Percentiles rank a stretch among this genome's conserved stretches.
These are phyloP conservation scores for Picea sitchensis DNA, from an alignment of 75 land plant species.

Conservation along the genomic window DNA sequence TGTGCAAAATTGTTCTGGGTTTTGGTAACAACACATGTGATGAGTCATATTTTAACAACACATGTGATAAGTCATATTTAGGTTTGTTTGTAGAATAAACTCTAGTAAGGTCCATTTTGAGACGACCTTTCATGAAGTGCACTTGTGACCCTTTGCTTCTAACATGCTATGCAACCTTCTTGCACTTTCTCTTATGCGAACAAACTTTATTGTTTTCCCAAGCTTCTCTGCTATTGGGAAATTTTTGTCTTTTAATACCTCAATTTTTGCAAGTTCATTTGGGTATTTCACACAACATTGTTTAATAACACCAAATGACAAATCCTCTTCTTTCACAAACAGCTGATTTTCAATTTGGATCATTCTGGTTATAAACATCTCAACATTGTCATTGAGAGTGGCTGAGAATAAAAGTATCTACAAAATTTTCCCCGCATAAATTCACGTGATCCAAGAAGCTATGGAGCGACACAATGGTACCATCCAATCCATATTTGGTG, in stretches of 20 bases:
- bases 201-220: constrained; percentile 94
- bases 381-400: constrained; percentile 84
- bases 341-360: constrained; percentile 60
- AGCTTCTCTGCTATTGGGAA: constrained; percentile 80
- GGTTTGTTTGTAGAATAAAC: too few relatives aligned
- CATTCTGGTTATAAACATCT: constrained; percentile 47
- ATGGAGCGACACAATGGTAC: too few relatives aligned
- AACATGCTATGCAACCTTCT: constrained; percentile 51
- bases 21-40: too few relatives aligned
- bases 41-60: too few relatives aligned
- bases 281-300: constrained; percentile 84
- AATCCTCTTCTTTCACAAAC: constrained; percentile 92
- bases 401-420: constrained; percentile 95
- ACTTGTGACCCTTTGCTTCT: constrained; percentile 58
- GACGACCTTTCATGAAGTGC: too few relatives aligned
- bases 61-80: too few relatives aligned
- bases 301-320: constrained; percentile 77
- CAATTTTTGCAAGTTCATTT: constrained; percentile 66
- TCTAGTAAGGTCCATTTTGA: too few relatives aligned
- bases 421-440: neutral
- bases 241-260: constrained; percentile 75
- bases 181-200: constrained; percentile 63
- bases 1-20: too few relatives aligned
- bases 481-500: too few relatives aligned
- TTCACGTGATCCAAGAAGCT: too few relatives aligned